Base-by-base conservation (phyloP, 495 filamentous ascomycete genomes). In the Penicillium paradoxum region DNA sequence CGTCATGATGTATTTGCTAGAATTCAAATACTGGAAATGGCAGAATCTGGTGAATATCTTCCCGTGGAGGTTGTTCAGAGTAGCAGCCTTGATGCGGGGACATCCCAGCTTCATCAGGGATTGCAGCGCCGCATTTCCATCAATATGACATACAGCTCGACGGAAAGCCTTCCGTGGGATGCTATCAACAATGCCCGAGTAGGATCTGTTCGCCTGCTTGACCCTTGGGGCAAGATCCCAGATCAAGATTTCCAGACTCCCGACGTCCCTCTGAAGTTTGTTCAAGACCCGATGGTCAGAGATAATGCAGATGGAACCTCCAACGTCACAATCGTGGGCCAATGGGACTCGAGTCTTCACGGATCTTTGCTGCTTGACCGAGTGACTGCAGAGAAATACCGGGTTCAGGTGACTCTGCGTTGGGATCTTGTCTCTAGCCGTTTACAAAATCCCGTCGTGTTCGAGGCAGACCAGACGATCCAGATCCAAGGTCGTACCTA, bases 281-380 rank as follows among this genome's bases (percentile, higher is more conserved):
- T 88, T 11, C 79, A 84, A 42, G 83, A 86, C 39, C 91, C 93
- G 3, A 76, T 79, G 43, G 79, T 95, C 50, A 85, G 84, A 52
- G 80, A 84, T 36, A 92, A 96, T 69, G 81, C 88, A 5, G 91
- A 97, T 64, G 93, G 93, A 27, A 97, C 92, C 1, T 88, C 86
- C n/a, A 87, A 87, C 64, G 81, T 95, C 45, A 91, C 86, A 1
- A 74, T 97, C 18, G 70, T 85, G 9, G 91, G 87, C 8, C 93
- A 97, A 64, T 99, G 93, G 93, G 95, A 97, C 66, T 97, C 95
- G 0, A 92, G 89, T 62, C 78, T 92, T 53, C 93, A 99, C 64
- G 83, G 82, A 51, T 99, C 93, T 15, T 77, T 93, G 19, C 76
- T 97, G 9, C 83, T 99, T 9, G 91, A 97, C 64, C 83, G 91